A percentile compares a stretch with the other conserved stretches of the same genome.
phyloP scores from a whole-genome alignment of 139 green algal genomes.

The Zygnema circumcarinatum region DNA sequence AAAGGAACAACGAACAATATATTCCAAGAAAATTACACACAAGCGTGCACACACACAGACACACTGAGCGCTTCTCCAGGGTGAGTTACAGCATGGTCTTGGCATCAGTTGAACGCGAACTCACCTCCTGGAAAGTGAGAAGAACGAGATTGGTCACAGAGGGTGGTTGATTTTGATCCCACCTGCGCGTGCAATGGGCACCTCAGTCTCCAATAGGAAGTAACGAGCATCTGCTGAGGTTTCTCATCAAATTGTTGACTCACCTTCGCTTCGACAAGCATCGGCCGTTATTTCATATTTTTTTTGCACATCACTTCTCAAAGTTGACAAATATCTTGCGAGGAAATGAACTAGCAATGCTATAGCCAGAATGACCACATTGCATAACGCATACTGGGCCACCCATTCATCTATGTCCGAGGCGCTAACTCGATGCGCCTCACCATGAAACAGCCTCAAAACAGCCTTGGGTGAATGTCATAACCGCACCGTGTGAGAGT shows the following conservation, averaged over 20 bases:
- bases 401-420: too few relatives aligned
- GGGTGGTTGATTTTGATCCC: constrained; percentile 61
- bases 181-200: constrained; percentile 28
- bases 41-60: too few relatives aligned
- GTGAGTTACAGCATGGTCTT: too few relatives aligned
- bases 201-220: background rate
- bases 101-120: too few relatives aligned
- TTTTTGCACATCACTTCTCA: constrained; percentile 18
- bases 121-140: constrained; percentile 76
- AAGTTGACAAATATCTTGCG: background rate
- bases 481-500: constrained; percentile 29
- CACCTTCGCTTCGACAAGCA: background rate
- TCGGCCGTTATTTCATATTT: background rate
- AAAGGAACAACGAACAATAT: too few relatives aligned
- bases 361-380: background rate
- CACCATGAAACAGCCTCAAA: background rate
- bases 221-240: background rate
- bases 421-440: too few relatives aligned
- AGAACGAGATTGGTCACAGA: constrained; percentile 90
- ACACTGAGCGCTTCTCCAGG: too few relatives aligned
- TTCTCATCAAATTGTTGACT: background rate
- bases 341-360: background rate
- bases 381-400: too few relatives aligned
- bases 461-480: background rate
- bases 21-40: too few relatives aligned